Conservation (phyloP, 176 grass and related monocot species). For the Oropetium thomaeum region DNA sequence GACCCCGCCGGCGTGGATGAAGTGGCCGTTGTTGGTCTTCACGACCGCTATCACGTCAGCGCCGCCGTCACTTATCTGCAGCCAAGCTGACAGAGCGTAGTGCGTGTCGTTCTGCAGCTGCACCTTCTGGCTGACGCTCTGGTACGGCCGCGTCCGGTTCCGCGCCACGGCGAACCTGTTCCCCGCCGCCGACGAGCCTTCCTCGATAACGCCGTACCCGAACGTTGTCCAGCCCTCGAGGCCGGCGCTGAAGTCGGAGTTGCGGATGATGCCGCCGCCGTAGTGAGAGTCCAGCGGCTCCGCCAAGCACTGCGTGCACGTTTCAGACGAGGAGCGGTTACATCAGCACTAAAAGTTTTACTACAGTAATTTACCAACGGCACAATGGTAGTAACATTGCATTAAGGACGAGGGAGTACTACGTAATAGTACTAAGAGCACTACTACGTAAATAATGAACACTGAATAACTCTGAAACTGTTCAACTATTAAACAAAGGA, state of each 20-base stretch:
- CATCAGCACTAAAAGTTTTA: not conserved
- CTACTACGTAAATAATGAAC: no score
- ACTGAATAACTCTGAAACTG: not conserved
- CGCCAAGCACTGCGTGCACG: constrained; percentile 63
- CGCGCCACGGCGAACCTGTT: constrained; percentile 50
- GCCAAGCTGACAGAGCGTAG: constrained; percentile 88
- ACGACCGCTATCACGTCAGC: constrained; percentile 57
- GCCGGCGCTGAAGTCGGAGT: constrained; percentile 56
- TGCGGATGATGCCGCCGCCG: constrained; percentile 76
- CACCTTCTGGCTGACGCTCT: constrained; percentile 79
- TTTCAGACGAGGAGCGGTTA: not conserved
- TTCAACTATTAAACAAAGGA: not conserved
- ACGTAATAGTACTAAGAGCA: no score
- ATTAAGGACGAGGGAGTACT: not conserved
- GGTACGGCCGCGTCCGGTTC: constrained; percentile 46
- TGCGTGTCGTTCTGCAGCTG: constrained; percentile 60
- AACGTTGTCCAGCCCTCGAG: constrained; percentile 61
- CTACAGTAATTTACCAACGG: not conserved
- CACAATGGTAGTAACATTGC: not conserved
- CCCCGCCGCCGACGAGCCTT: constrained; percentile 42
- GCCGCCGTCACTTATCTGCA: constrained; percentile 53
- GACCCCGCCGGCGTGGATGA: constrained; percentile 53
- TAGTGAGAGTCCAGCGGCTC: constrained; percentile 68
- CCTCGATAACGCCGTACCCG: constrained; percentile 35
- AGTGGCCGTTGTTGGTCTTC: constrained; percentile 42